Percentiles rank a stretch among this genome's conserved stretches.
Evolutionary conservation across 805 yeast genomes (phyloP).

Genomic region (Kregervanrija delftensis): DNA sequence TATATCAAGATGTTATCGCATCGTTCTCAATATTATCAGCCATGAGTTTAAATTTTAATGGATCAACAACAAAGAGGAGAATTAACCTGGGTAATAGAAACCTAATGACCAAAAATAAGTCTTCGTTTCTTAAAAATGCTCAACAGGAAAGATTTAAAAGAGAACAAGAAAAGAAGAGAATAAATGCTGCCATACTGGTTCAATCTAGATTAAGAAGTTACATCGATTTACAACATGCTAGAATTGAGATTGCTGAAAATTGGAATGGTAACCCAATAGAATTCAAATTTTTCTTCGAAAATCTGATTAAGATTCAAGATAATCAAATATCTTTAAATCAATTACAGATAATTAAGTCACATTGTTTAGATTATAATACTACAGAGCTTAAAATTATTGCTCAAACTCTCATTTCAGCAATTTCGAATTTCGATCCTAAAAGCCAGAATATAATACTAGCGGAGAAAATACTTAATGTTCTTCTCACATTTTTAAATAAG

Average conservation of each 20-base stretch:
- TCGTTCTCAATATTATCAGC: neutral
- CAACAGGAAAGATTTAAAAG: constrained; percentile 60
- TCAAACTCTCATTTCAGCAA: too few species aligned
- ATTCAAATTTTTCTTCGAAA: constrained; percentile 25
- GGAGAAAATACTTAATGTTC: too few species aligned
- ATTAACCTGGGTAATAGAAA: constrained; percentile 45
- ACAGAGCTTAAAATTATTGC: too few species aligned
- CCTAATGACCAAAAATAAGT: constrained; percentile 26
- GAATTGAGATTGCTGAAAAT: constrained; percentile 13
- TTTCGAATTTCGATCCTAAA: too few species aligned
- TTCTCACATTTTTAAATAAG: too few species aligned
- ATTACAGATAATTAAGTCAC: neutral
- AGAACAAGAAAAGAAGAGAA: constrained; percentile 44
- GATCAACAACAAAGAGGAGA: constrained; percentile 25
- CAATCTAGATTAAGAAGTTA: constrained; percentile 43
- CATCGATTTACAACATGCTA: constrained; percentile 26
- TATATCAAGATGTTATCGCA: too few species aligned
- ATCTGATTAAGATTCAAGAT: constrained; percentile 10
- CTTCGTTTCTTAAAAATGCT: constrained; percentile 53
- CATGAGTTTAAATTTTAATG: constrained; percentile 28
- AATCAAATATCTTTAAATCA: constrained; percentile 5
- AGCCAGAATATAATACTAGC: too few species aligned
- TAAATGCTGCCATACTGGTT: constrained; percentile 41
- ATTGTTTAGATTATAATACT: too few species aligned
- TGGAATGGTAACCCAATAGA: constrained; percentile 23